Conservation (phyloP, 2,329 filamentous ascomycete species). For the Aspergillus sp. region DNA sequence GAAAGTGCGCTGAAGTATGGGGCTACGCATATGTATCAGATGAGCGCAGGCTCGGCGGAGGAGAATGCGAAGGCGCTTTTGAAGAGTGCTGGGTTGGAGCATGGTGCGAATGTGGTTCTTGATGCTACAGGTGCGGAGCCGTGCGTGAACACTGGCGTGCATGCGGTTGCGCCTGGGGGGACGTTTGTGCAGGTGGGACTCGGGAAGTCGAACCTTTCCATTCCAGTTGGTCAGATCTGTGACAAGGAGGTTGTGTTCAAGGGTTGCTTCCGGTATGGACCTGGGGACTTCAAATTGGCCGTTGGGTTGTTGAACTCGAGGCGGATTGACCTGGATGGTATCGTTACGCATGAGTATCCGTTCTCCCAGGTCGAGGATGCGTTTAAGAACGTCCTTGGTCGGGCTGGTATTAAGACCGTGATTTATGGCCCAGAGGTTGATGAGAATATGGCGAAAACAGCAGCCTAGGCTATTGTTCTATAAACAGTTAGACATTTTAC, state of each 20-base stretch:
- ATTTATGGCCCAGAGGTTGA: conserved; percentile 27
- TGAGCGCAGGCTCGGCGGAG: conserved; percentile 53
- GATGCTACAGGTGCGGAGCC: conserved; percentile 71
- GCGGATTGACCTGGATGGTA: conserved; percentile 63
- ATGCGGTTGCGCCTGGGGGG: conserved; percentile 60
- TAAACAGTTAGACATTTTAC: neutral
- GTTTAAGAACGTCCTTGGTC: conserved; percentile 73
- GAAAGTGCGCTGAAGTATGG: conserved; percentile 66
- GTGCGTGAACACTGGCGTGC: conserved; percentile 63
- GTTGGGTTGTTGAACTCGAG: conserved; percentile 59
- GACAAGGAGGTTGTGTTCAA: conserved; percentile 77
- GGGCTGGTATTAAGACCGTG: conserved; percentile 48
- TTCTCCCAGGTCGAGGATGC: conserved; percentile 76
- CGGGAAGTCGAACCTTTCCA: conserved; percentile 68
- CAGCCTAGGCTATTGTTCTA: neutral
- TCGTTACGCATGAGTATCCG: conserved; percentile 66
- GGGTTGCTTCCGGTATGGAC: conserved; percentile 79
- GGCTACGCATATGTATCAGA: conserved; percentile 46
- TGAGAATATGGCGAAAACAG: conserved; percentile 8
- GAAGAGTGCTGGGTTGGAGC: conserved; percentile 51
- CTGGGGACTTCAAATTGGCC: conserved; percentile 75
- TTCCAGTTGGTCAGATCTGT: conserved; percentile 66
- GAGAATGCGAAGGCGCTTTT: conserved; percentile 65
- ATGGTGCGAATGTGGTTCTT: conserved; percentile 65
- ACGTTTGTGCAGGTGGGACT: conserved; percentile 77